These are phyloP conservation scores for Allium sativum DNA, from an alignment of 106 monocot genomes.

Conservation along the genomic window DNA sequence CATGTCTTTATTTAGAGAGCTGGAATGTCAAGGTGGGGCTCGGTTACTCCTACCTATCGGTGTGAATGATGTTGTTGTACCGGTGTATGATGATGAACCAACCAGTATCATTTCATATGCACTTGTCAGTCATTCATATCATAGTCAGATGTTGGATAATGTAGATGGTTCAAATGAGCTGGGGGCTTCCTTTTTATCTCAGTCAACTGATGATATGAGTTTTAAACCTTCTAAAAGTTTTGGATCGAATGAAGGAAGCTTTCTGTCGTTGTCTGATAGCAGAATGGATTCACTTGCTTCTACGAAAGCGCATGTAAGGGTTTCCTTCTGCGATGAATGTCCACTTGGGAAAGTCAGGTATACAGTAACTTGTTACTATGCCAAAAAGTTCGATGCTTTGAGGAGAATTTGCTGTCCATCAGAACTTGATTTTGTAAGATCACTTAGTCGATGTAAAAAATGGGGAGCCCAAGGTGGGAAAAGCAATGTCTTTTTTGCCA, in stretches of 20 bases:
- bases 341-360: conserved; percentile 63
- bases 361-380: conserved; percentile 80
- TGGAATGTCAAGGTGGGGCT: conserved; percentile 35
- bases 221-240: conserved; percentile 39
- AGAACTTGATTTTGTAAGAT: conserved; percentile 78
- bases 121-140: conserved; percentile 59
- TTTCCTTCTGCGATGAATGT: conserved; percentile 72
- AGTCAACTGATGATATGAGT: conserved; percentile 39
- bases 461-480: conserved; percentile 94
- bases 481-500: conserved; percentile 98
- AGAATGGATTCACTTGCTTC: conserved; percentile 28
- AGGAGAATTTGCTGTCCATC: conserved; percentile 76
- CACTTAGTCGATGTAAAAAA: conserved; percentile 96
- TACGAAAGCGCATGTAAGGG: conserved; percentile 50
- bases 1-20: conserved; percentile 30
- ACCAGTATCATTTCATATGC: conserved; percentile 83
- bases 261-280: conserved; percentile 35
- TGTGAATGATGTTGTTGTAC: conserved; percentile 52
- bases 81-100: conserved; percentile 88
- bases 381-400: conserved; percentile 62
- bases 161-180: conserved; percentile 32
- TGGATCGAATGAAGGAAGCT: conserved; percentile 38
- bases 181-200: conserved; percentile 18
- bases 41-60: conserved; percentile 61
- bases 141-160: conserved; percentile 38